These are phyloP conservation scores for Oehlia diaphana DNA, from an alignment of 192 early-diverging fungal species.

Conservation along the genomic window DNA sequence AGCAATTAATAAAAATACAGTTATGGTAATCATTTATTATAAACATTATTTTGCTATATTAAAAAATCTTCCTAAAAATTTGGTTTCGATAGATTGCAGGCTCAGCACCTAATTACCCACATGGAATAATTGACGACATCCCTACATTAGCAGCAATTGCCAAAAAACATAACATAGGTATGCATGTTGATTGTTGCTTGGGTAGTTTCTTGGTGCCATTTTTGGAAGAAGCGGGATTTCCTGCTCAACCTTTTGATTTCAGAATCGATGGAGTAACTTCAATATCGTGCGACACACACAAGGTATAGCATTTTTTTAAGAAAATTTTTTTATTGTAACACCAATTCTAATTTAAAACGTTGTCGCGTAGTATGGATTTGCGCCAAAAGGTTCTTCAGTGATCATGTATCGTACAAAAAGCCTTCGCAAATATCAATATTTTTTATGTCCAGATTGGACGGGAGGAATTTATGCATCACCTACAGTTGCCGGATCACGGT, in stretches of 20 bases:
- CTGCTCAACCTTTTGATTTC: conserved; percentile 82
- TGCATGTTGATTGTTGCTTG: conserved; percentile 96
- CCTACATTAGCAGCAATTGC: conserved; percentile 76
- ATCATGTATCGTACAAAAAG: conserved; percentile 85
- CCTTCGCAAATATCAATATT: conserved; percentile 91
- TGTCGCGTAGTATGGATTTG: conserved; percentile 80
- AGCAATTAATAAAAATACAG: conserved; percentile 89
- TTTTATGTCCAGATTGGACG: conserved; percentile 86
- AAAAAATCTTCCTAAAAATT: background rate
- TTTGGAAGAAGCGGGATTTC: conserved; percentile 90
- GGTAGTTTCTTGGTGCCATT: conserved; percentile 95
- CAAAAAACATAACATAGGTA: conserved; percentile 74
- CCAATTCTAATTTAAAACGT: background rate
- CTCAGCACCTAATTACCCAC: conserved; percentile 90
- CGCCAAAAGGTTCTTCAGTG: conserved; percentile 95
- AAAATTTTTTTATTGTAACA: background rate
- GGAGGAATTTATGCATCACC: conserved; percentile 97
- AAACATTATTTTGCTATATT: background rate
- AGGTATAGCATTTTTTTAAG: conserved; percentile 40
- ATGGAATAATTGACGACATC: conserved; percentile 93
- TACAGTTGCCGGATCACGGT: conserved; percentile 84
- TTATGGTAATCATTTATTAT: conserved; percentile 57
- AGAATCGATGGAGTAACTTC: conserved; percentile 89
- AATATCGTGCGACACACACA: conserved; percentile 97
- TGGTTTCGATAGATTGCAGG: conserved; percentile 64